phyloP scores from a whole-genome alignment of 2,329 filamentous ascomycete genomes.

The Cryphonectria carpinicola region DNA sequence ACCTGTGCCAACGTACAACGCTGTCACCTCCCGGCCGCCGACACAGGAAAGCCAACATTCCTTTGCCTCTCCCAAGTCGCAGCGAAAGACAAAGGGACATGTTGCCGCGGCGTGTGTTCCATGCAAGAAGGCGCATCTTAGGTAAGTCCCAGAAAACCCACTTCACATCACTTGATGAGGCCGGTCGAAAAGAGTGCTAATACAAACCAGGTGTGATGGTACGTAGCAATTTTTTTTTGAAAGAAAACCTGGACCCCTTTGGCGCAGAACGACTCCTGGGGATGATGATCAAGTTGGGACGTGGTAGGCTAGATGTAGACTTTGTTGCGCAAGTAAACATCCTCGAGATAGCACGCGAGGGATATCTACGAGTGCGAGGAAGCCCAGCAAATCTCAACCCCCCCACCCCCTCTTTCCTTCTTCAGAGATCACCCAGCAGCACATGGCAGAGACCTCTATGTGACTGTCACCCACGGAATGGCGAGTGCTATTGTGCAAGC shows the following conservation, averaged over 20 bases:
- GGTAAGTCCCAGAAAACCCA: slow-evolving; percentile 47
- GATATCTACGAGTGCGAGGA: not conserved
- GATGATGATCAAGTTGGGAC: not conserved
- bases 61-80: slow-evolving; percentile 61
- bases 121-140: slow-evolving; percentile 81
- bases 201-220: slow-evolving; percentile 62
- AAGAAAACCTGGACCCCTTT: slow-evolving; percentile 27
- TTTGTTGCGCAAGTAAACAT: too few species aligned
- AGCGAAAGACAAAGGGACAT: slow-evolving; percentile 76
- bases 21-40: slow-evolving; percentile 40
- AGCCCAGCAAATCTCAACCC: not conserved
- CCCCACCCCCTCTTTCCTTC: too few species aligned
- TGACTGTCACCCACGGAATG: not conserved
- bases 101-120: slow-evolving; percentile 85
- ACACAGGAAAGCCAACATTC: slow-evolving; percentile 48
- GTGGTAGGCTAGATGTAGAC: not conserved
- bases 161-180: slow-evolving; percentile 16
- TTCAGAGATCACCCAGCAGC: not conserved
- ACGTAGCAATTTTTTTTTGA: slow-evolving; percentile 48
- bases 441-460: not conserved
- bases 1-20: slow-evolving; percentile 39
- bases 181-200: slow-evolving; percentile 37
- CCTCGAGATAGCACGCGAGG: not conserved
- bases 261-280: not conserved
- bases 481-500: slow-evolving; percentile 18